These are phyloP conservation scores for Macrolepiota dolichaula DNA, from an alignment of 768 basidiomycete species.

Conservation along the genomic window DNA sequence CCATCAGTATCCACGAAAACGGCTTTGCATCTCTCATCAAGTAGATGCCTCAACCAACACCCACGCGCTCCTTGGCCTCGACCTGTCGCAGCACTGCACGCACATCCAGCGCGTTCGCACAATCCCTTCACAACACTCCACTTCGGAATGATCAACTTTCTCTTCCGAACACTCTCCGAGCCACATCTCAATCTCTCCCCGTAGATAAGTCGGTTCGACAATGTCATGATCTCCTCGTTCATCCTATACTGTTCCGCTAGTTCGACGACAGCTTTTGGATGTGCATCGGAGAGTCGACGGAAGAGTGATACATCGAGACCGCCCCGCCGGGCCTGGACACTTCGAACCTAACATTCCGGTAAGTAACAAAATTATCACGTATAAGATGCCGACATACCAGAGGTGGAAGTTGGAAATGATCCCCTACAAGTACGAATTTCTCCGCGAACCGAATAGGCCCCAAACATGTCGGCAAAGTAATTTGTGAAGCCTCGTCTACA, in stretches of 20 bases:
- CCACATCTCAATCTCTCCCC: slow-evolving; percentile 53
- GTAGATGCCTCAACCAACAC: slow-evolving; percentile 73
- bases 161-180: slow-evolving; percentile 62
- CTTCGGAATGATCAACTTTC: slow-evolving; percentile 52
- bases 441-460: slow-evolving; percentile 90
- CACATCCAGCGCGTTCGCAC: slow-evolving; percentile 27
- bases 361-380: not conserved
- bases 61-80: slow-evolving; percentile 13
- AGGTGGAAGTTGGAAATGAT: slow-evolving; percentile 96
- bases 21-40: slow-evolving; percentile 70
- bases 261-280: slow-evolving; percentile 83
- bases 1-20: slow-evolving; percentile 93
- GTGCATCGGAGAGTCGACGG: slow-evolving; percentile 81
- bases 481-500: slow-evolving; percentile 97
- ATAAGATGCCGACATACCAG: slow-evolving; percentile 47
- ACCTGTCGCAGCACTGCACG: slow-evolving; percentile 1
- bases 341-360: slow-evolving; percentile 61
- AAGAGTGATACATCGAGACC: slow-evolving; percentile 92
- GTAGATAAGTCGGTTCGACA: slow-evolving; percentile 18
- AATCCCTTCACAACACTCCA: slow-evolving; percentile 37
- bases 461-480: slow-evolving; percentile 92
- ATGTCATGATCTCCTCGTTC: slow-evolving; percentile 45
- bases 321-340: slow-evolving; percentile 70
- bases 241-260: slow-evolving; percentile 91
- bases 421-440: slow-evolving; percentile 92